Evolutionary conservation across 768 basidiomycete species (phyloP), one percentile per base, ranked within the genome.

Genomic region (Pilatotrama ljubarskyi): DNA sequence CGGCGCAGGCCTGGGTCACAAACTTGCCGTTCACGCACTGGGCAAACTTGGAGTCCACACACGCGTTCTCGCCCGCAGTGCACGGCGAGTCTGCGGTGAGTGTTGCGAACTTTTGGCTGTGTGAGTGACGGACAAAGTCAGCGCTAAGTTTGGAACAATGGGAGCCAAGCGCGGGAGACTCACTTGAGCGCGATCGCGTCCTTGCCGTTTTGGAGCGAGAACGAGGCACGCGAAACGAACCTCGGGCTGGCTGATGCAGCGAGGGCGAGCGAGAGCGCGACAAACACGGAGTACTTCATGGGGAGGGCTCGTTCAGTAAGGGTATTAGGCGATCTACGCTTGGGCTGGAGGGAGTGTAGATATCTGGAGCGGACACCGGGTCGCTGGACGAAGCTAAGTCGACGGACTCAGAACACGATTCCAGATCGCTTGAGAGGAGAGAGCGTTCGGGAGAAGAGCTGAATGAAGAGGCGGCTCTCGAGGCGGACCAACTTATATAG

Each of bases 11-110:
- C 20, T 58, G 64, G 29, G 68, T 51, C 47, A 74, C 69, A 51
- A 75, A 78, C 51, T 68, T 64, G 53, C 82, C 83, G 29, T 69
- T 72, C 15, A 81, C 82, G 66, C 86, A 87, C 60, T 83, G 83
- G 0, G 85, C 84, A 58, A 87, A 82, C 35, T 77, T 61, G 37
- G 70, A 67, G 61, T 74, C 69, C 10, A 84, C 69, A 64, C 86
- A 88, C 8, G 84, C 82, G 38, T 78, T 66, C 48, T 80, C 71
- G 15, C 78, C 71, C 7, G 57, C 66, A 40, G 72, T 76, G 73
- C 86, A 87, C 9, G 78, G 7, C 29, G 84, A 82, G 59, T 58
- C 50, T 3, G 75, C 67, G 24, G 74, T 78, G 25, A 88, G 77
- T 9, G 66, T 69, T 17, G 76, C 73, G 70, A 87, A 87, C 65